Percentiles rank a stretch among this genome's conserved stretches.
Conservation (phyloP, 805 yeast genomes). For the Nematodospora valgi region DNA sequence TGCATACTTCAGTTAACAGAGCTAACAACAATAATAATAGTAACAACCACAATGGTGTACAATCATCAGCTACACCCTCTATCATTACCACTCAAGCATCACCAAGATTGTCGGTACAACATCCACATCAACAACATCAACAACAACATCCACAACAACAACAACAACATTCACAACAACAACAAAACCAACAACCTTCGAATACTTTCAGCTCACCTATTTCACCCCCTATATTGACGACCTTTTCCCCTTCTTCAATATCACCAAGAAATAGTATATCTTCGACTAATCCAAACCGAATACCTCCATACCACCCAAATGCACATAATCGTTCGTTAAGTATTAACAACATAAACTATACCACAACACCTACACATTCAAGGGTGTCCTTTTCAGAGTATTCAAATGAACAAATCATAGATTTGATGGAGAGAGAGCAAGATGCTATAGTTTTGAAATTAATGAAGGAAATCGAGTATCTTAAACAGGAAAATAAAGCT, state of each 20-base stretch:
- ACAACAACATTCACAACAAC: background rate
- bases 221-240: constrained; percentile 1
- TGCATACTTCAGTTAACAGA: background rate
- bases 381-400: constrained; percentile 4
- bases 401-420: constrained; percentile 47
- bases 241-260: constrained; percentile 6
- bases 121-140: constrained; percentile 3
- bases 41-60: background rate
- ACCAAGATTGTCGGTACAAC: background rate
- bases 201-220: background rate
- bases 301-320: background rate
- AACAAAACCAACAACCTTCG: background rate
- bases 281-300: constrained; percentile 1
- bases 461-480: constrained; percentile 55
- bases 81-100: background rate
- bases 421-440: constrained; percentile 68
- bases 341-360: constrained; percentile 1
- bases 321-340: constrained; percentile 3
- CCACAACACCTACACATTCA: constrained; percentile 6
- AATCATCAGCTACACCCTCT: background rate
- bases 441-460: constrained; percentile 68
- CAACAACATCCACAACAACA: constrained; percentile 1
- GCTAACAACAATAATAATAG: background rate
- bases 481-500: constrained; percentile 51
- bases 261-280: constrained; percentile 11